A percentile compares a stretch with the other conserved stretches of the same genome.
These are phyloP conservation scores for Penicillium crystallinum DNA, from an alignment of 495 filamentous ascomycete genomes.

Conservation along the genomic window DNA sequence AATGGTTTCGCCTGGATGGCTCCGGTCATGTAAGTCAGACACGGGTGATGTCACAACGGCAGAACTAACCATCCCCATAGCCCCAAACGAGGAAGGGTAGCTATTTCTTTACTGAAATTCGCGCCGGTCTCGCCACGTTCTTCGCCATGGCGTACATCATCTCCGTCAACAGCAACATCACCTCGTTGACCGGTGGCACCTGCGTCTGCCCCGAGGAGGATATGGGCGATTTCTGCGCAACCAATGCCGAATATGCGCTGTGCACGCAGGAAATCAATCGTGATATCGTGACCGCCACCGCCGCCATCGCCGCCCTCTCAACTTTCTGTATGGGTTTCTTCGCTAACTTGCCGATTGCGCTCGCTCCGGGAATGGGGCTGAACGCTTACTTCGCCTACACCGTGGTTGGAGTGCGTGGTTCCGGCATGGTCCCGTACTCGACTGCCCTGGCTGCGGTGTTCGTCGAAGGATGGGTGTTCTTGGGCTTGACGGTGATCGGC, in stretches of 20 bases:
- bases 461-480: constrained; percentile 72
- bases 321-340: constrained; percentile 73
- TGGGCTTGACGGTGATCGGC: constrained; percentile 63
- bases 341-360: constrained; percentile 64
- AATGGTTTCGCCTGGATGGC: constrained; percentile 69
- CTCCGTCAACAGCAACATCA: constrained; percentile 67
- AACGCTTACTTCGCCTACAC: constrained; percentile 84
- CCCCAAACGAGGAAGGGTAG: constrained; percentile 64
- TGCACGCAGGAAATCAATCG: constrained; percentile 64
- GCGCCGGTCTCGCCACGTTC: constrained; percentile 75
- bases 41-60: not conserved
- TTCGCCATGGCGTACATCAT: constrained; percentile 88
- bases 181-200: constrained; percentile 60
- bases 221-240: constrained; percentile 48
- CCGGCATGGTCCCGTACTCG: constrained; percentile 59
- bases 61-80: constrained; percentile 17
- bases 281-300: constrained; percentile 74
- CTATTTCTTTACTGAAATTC: constrained; percentile 73
- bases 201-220: constrained; percentile 59
- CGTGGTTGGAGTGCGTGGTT: constrained; percentile 69
- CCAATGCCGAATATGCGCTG: constrained; percentile 53
- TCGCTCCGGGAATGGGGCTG: constrained; percentile 79
- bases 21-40: constrained; percentile 60
- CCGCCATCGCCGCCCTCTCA: constrained; percentile 65
- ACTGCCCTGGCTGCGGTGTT: constrained; percentile 77